Base-by-base conservation (phyloP, 768 basidiomycete genomes). In the Rhodotorula diobovata region DNA sequence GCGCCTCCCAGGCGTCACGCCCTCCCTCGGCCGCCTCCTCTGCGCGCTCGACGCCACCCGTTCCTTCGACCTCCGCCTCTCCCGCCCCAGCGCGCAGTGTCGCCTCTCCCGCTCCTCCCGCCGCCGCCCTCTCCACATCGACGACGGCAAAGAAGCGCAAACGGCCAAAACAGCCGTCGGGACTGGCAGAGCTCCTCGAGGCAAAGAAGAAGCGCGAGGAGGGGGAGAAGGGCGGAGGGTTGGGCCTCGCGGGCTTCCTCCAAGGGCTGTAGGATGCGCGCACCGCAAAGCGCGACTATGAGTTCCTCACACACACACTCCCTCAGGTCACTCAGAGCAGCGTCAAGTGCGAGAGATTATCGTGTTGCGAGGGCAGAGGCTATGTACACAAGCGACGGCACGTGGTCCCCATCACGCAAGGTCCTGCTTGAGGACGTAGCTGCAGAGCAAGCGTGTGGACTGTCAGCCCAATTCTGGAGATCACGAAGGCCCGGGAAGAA, bases 151-250 rank as follows among this genome's bases (percentile, higher is more conserved):
- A 63, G 66, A 72, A 68, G 71, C 58, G 60, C 43, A 72, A 72
- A 34, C 61, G 71, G 4, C 15, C 53, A 18, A 68, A 72, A 39
- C 70, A 67, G 45, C 61, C 66, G 10, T 51, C 50, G 5, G 71
- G 71, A 12, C 51, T 72, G 39, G 71, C 71, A 0, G 66, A 68
- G 39, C n/a, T 72, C 25, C 63, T 72, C 58, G 71, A 63, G 45
- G 63, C 63, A 53, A 72, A 72, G 59, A 67, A 67, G 66, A n/a
- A 61, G 37, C 43, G 43, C 28, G 66, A 72, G 35, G 32, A 28
- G 32, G 56, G 37, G 25, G 35, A 23, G 20, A 56, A 56, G 28
- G 39, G 6, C 7, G 45, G 34, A 0, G 61, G 51, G 11, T 23
- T 45, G 0, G 71, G 71, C 16, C 55, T 72, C 57, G 51, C 60